Evolutionary conservation across 495 filamentous ascomycete species (phyloP), one percentile per base, ranked within the genome.

Genomic region (Extremus antarcticus): DNA sequence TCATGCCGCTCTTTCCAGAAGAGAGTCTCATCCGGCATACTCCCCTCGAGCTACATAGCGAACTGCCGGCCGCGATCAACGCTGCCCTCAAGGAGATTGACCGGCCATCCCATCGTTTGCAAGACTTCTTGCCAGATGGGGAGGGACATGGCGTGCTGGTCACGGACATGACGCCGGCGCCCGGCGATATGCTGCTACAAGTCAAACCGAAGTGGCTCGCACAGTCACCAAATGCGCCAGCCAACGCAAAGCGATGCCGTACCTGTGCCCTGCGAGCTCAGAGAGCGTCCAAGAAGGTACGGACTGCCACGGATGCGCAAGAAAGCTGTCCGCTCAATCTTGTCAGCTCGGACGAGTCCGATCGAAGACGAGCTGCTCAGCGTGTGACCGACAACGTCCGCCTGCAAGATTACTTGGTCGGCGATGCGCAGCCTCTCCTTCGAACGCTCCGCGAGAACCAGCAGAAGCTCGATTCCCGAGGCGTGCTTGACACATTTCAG

Each of bases 181-280:
- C 62, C 11, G 40, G 21, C 20, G 67, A 71, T n/a, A 63, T 59
- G 11, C 51, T 55, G 35, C 25, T 61, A 45, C 87, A 98, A 67
- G 81, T 97, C 61, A 98, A 98, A 63, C 89, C 91, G 4, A 98
- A 98, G 68, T 98, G 92, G 92, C 79, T 96, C 1, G 65, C 76
- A 4, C 90, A 91, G 59, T 92, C 87, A 0, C 88, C 86, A 1
- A 81, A 79, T 22, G 90, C 90, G 0, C 90, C 89, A 1, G 4
- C 60, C 0, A 59, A 69, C 3, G 77, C 86, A 16, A 76, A 64
- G 20, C 75, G 90, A 22, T 98, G 92, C 68, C 83, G 92, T 3
- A 95, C 86, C 0, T 98, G 92, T 66, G 92, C 92, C 1, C 66
- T 88, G 19, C 72, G 82, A 41, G 82, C 83, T 8, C 75, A 77